Conservation (phyloP, 108 stramenopile genomes). For the Nannochloropsis salina region DNA sequence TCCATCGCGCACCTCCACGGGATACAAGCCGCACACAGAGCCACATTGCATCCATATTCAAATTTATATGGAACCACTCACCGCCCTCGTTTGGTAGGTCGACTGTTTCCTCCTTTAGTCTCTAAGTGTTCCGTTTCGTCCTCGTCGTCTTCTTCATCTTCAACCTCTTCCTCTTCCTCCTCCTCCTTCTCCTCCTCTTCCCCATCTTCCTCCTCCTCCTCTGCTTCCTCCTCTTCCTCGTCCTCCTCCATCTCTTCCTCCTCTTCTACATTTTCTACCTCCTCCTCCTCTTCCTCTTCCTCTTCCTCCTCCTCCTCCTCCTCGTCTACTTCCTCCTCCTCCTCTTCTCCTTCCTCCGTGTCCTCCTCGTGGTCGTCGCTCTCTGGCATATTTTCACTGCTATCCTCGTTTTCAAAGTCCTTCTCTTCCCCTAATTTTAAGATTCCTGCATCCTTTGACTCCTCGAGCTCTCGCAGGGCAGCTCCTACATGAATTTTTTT, state of each 20-base stretch:
- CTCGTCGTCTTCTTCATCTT: neutral
- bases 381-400: neutral
- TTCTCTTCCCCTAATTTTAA: neutral
- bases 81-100: slow-evolving; percentile 13
- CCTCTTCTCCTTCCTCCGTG: neutral
- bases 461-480: too few species aligned
- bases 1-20: neutral
- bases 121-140: neutral
- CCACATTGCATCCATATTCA: too few species aligned
- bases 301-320: neutral
- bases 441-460: neutral
- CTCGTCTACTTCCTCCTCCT: neutral
- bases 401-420: neutral
- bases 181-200: neutral
- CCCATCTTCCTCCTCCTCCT: neutral
- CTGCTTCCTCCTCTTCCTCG: neutral
- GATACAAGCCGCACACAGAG: too few species aligned
- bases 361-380: neutral
- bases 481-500: too few species aligned
- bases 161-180: neutral
- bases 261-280: neutral
- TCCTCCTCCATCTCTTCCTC: neutral
- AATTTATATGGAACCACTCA: neutral
- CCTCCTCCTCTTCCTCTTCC: neutral
- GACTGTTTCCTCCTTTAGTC: neutral